phyloP scores from a whole-genome alignment of 2,329 filamentous ascomycete genomes.

The Akanthomyces dipterigenus region DNA sequence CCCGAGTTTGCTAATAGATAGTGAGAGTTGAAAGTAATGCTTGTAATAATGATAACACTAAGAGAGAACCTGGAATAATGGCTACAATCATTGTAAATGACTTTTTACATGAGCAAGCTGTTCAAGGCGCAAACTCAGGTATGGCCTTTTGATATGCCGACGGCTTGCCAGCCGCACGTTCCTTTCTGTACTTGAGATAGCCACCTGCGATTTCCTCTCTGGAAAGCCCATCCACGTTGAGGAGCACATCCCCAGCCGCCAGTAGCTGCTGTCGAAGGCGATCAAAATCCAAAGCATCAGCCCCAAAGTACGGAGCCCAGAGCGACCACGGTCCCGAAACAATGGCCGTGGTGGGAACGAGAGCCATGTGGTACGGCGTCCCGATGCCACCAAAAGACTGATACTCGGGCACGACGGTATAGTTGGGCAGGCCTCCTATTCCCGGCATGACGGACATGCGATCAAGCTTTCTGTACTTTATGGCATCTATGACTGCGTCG shows the following conservation, averaged over 20 bases:
- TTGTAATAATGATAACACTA: no score
- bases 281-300: background rate
- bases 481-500: background rate
- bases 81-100: no score
- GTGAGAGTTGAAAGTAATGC: no score
- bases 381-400: background rate
- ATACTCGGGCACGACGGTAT: background rate
- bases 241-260: background rate
- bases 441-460: background rate
- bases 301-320: background rate
- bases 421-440: background rate
- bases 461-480: background rate
- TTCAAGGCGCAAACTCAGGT: background rate
- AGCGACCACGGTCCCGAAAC: slow-evolving; percentile 1
- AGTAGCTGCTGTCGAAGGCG: background rate
- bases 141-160: background rate
- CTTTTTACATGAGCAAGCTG: no score
- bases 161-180: background rate
- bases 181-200: background rate
- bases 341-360: background rate
- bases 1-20: no score
- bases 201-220: background rate
- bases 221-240: background rate
- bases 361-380: background rate
- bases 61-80: no score